Percentiles rank a stretch among this genome's conserved stretches.
Evolutionary conservation across 148 eudicot species (phyloP).

Genomic region (Silene conica): DNA sequence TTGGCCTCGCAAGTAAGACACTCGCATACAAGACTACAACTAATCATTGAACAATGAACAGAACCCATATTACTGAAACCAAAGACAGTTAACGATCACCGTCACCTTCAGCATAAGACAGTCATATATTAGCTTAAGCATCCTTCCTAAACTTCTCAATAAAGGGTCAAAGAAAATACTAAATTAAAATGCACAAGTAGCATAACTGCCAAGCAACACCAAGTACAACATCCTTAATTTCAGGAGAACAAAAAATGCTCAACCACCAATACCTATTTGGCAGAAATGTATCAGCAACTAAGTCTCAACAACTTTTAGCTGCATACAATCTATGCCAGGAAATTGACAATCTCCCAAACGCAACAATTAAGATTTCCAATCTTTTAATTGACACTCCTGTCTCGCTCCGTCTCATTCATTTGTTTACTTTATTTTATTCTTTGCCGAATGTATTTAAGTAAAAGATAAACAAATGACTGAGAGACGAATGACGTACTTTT

Average conservation of each 20-base stretch:
- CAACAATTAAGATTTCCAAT: slow-evolving; percentile 1
- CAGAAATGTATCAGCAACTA: slow-evolving; percentile 14
- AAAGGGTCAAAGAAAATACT: background rate
- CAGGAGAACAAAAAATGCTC: slow-evolving; percentile 19
- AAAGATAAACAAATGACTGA: too few species aligned
- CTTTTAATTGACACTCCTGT: too few species aligned
- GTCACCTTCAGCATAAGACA: background rate
- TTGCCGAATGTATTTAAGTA: background rate
- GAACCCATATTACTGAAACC: background rate
- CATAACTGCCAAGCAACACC: slow-evolving; percentile 2
- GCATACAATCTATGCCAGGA: slow-evolving; percentile 12
- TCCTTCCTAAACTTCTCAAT: background rate
- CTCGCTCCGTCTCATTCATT: too few species aligned
- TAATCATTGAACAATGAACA: background rate
- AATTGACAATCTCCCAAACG: background rate
- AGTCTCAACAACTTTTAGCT: slow-evolving; percentile 18
- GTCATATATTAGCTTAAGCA: background rate
- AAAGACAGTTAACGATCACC: background rate
- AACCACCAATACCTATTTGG: slow-evolving; percentile 21
- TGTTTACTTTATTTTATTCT: background rate
- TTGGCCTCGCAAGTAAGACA: background rate
- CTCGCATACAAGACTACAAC: too few species aligned
- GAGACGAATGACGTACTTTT: too few species aligned
- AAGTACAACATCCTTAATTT: slow-evolving; percentile 14
- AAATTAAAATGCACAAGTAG: background rate